Conservation (phyloP, 345 rosid genomes). For the Acer yangbiense region DNA sequence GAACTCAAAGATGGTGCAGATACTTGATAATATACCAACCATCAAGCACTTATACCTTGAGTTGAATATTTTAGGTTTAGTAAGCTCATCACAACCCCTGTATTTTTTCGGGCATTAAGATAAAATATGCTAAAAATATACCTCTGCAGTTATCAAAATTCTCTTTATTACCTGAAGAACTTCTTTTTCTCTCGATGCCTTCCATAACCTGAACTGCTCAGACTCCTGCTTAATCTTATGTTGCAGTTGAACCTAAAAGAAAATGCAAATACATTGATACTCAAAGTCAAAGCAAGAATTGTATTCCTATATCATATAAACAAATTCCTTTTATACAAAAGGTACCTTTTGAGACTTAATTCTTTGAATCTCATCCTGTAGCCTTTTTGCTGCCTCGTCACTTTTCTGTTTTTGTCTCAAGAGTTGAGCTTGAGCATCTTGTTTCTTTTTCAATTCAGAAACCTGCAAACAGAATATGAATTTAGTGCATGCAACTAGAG, state of each 20-base stretch:
- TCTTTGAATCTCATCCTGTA: constrained; percentile 92
- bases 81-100: background rate
- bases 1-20: background rate
- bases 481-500: constrained; percentile 1
- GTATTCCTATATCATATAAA: background rate
- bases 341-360: constrained; percentile 82
- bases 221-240: constrained; percentile 95
- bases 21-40: background rate
- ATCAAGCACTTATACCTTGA: background rate
- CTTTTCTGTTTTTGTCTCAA: constrained; percentile 97
- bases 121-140: too few species aligned
- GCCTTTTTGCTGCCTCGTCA: constrained; percentile 79
- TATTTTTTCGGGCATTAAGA: background rate
- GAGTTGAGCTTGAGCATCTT: constrained; percentile 93
- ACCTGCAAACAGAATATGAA: constrained; percentile 48
- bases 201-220: constrained; percentile 88
- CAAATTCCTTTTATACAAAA: background rate
- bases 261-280: constrained; percentile 14
- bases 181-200: constrained; percentile 91
- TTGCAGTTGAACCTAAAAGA: constrained; percentile 74
- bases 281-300: background rate
- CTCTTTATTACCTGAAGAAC: constrained; percentile 75
- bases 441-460: constrained; percentile 86
- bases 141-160: background rate
- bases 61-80: background rate